phyloP scores from a whole-genome alignment of 495 filamentous ascomycete genomes.

The Hypoxylon perforatum region DNA sequence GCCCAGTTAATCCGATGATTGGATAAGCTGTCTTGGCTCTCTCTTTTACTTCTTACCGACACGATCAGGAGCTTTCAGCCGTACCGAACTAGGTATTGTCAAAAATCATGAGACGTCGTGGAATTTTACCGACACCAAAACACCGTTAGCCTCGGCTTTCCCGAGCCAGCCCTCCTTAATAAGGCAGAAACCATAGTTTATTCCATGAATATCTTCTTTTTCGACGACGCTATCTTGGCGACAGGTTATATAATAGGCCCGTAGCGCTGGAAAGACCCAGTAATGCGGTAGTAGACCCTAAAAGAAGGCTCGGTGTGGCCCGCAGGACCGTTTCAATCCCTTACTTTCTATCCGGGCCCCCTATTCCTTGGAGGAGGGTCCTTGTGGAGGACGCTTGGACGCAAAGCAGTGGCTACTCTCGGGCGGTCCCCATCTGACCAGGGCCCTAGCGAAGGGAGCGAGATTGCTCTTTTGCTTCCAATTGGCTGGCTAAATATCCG shows the following conservation, averaged over 20 bases:
- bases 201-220: background rate
- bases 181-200: background rate
- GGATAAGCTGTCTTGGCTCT: background rate
- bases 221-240: too few relatives aligned
- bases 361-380: background rate
- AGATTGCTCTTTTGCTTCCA: constrained; percentile 7
- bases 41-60: background rate
- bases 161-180: constrained; percentile 12
- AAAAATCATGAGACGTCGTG: constrained; percentile 1
- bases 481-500: constrained; percentile 30
- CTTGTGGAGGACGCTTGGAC: background rate
- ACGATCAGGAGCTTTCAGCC: constrained; percentile 1
- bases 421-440: background rate
- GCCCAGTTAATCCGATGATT: background rate
- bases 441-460: constrained; percentile 8
- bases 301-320: constrained; percentile 35
- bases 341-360: too few relatives aligned
- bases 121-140: constrained; percentile 1
- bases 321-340: constrained; percentile 7
- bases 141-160: constrained; percentile 9
- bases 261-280: constrained; percentile 14
- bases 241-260: background rate
- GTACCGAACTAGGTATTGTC: background rate
- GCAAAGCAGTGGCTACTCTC: background rate
- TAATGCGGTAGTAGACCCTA: constrained; percentile 31